Percentiles rank a stretch among this genome's conserved stretches.
Evolutionary conservation across 75 land plant species (phyloP).

Genomic region (Cunninghamia lanceolata): DNA sequence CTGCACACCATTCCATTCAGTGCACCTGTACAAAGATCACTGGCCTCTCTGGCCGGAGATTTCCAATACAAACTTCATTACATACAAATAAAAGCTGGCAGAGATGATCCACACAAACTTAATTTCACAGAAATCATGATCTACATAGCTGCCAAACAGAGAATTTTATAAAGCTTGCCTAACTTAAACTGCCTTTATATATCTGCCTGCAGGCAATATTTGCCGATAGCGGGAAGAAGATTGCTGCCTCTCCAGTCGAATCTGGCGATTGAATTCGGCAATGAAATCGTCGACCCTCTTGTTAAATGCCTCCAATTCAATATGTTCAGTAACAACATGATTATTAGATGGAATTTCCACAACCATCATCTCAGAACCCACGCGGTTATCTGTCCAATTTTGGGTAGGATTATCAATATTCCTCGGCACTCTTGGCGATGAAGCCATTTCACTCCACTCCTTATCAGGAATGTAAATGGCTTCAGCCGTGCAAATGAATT

Average conservation of each 20-base stretch:
- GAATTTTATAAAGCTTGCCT: not conserved
- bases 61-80: not conserved
- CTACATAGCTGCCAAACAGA: not conserved
- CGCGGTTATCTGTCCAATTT: not conserved
- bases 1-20: not conserved
- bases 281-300: not conserved
- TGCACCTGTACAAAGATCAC: not conserved
- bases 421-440: not conserved
- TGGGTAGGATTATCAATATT: not conserved
- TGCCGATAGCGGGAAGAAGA: not conserved
- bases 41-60: not conserved
- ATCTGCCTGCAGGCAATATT: not conserved
- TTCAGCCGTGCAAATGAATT: not conserved
- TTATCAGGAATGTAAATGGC: not conserved
- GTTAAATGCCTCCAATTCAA: not conserved
- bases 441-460: not conserved
- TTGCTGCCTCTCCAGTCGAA: not conserved
- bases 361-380: not conserved
- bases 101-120: too few relatives aligned
- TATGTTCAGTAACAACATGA: not conserved
- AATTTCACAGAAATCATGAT: not conserved
- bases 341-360: not conserved
- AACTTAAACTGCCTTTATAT: not conserved
- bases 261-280: not conserved
- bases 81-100: not conserved